Percentiles rank a stretch among this genome's conserved stretches.
Conservation (phyloP, 192 early-diverging fungal species). For the Mortierella hygrophila region DNA sequence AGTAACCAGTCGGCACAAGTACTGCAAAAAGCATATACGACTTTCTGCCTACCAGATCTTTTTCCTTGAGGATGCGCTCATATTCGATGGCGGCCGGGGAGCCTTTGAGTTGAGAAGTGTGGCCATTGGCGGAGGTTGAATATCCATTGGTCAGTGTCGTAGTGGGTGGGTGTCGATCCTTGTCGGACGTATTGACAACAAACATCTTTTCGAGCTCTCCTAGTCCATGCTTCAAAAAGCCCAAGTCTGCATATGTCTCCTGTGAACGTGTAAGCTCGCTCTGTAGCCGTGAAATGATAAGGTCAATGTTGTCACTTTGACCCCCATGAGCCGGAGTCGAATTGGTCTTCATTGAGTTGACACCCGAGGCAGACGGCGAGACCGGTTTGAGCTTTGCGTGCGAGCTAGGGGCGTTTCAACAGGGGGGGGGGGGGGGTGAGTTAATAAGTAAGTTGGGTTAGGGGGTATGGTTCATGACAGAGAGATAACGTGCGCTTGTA, state of each 20-base stretch:
- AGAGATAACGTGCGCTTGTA: background rate
- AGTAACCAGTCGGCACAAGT: background rate
- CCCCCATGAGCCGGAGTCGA: slow-evolving; percentile 14
- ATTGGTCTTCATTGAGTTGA: slow-evolving; percentile 17
- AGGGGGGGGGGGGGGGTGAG: background rate
- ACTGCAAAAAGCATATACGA: background rate
- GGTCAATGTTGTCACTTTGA: slow-evolving; percentile 48
- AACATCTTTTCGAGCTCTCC: slow-evolving; percentile 43
- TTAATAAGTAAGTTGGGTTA: background rate
- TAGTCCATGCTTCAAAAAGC: slow-evolving; percentile 38
- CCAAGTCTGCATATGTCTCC: slow-evolving; percentile 49
- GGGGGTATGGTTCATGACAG: background rate
- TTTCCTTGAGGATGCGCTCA: slow-evolving; percentile 15
- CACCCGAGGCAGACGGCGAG: slow-evolving; percentile 22
- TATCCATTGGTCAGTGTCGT: slow-evolving; percentile 5
- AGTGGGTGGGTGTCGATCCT: background rate
- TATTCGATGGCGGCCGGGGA: background rate
- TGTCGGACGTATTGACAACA: slow-evolving; percentile 8
- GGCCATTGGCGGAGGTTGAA: background rate
- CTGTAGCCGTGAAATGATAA: slow-evolving; percentile 47
- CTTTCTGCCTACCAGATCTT: slow-evolving; percentile 9
- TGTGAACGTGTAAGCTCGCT: slow-evolving; percentile 51
- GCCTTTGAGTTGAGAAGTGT: background rate
- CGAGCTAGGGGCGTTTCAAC: slow-evolving; percentile 12
- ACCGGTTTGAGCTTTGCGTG: slow-evolving; percentile 33